Evolutionary conservation across 768 basidiomycete genomes (phyloP).

Genomic region (Rhizopogon roseolus): DNA sequence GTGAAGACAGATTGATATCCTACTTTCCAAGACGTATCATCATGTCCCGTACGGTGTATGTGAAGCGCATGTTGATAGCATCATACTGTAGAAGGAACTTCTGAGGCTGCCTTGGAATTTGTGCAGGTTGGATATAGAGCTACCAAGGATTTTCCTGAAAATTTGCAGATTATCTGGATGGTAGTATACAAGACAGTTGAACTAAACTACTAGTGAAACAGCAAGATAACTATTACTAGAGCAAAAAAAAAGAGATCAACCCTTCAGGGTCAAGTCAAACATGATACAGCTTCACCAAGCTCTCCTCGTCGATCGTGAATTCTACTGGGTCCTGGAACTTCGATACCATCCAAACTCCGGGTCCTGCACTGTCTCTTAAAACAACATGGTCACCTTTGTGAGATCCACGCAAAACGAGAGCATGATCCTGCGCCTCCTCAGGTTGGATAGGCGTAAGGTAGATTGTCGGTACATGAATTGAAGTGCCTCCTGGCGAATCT

Average conservation of each 20-base stretch:
- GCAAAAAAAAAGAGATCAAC: neutral
- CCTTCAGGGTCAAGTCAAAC: neutral
- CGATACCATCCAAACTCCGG: constrained; percentile 19
- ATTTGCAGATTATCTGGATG: no score
- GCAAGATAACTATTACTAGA: neutral
- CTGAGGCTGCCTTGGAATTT: no score
- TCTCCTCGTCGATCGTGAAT: constrained; percentile 12
- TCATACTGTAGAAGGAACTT: no score
- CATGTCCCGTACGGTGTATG: no score
- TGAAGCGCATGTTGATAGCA: no score
- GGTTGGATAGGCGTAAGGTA: constrained; percentile 41
- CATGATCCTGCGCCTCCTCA: constrained; percentile 37
- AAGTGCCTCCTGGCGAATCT: constrained; percentile 27
- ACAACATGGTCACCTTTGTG: constrained; percentile 40
- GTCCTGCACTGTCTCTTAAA: constrained; percentile 34
- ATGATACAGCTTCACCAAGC: constrained; percentile 22
- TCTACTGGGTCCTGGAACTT: constrained; percentile 8
- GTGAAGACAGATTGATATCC: neutral
- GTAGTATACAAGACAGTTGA: neutral
- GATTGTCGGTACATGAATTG: constrained; percentile 33
- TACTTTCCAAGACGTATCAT: no score
- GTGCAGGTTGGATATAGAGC: no score
- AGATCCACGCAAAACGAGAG: constrained; percentile 43
- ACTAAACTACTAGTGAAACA: neutral
- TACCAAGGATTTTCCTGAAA: no score